Evolutionary conservation across 208 protist genomes (phyloP), one percentile per base, ranked within the genome.

Genomic region (Porcisia deanei): DNA sequence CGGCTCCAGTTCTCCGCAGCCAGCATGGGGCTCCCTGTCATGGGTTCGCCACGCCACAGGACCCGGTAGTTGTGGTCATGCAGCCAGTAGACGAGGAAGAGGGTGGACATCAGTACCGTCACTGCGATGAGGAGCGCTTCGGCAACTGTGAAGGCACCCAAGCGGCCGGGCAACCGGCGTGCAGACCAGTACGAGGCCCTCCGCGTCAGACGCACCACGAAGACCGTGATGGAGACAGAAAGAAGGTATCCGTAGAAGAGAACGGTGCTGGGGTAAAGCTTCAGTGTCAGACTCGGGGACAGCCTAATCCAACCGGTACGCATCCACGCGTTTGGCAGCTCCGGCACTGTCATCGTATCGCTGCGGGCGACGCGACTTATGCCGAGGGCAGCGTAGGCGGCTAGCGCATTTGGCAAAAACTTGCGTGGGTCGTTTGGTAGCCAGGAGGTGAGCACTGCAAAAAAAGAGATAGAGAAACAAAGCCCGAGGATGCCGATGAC

Each of bases 31-130:
- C n/a, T 45, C 3, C 22, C 61, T 1, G 60, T 39, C 30, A 65
- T 76, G 12, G 8, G 79, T 18, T n/a, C 76, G 2, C 34, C 54
- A 10, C 8, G 61, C 82, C 69, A 79, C 22, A 76, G 49, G 12
- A 57, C 6, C 43, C 89, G 85, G 81, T 80, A 93, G 81, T 91
- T 93, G 82, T 93, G 88, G 59, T 85, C 86, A 37, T 77, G 84
- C 16, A 91, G 16, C 88, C 88, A 93, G 76, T 93, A 93, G 64
- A 88, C 63, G 73, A 80, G 82, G 76, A 93, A 93, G 54, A 87
- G 60, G 25, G 72, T 47, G 5, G 80, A 52, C 12, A 93, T 65
- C 58, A 80, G n/a, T 43, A 75, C 41, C 45, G 85, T 91, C 16
- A 76, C 54, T 59, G 61, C 64, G 16, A 77, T n/a, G 63, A 91